phyloP scores from a whole-genome alignment of 169 alveolate genomes.

The Cryptosporidium sp. region DNA sequence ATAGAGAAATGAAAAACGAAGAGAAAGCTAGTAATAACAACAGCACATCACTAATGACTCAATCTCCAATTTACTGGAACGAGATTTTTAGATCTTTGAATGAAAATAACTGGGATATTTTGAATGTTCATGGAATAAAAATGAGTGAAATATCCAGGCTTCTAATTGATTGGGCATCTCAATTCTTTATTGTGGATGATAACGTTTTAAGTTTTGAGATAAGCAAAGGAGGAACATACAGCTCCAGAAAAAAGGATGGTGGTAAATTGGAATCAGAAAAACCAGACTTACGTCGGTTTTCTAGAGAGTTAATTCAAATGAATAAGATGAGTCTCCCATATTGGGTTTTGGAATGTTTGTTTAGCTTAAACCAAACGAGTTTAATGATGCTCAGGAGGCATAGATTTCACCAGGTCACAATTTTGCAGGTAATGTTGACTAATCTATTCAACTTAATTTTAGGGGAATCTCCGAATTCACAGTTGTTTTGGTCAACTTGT shows the following conservation, averaged over 20 bases:
- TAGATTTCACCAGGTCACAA: constrained; percentile 62
- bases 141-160: constrained; percentile 39
- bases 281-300: neutral
- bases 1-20: neutral
- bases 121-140: constrained; percentile 21
- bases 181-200: constrained; percentile 36
- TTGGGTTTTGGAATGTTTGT: constrained; percentile 63
- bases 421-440: constrained; percentile 48
- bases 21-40: neutral
- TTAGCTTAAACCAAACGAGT: constrained; percentile 41
- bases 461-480: constrained; percentile 73
- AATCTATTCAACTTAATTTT: constrained; percentile 54
- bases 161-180: constrained; percentile 49
- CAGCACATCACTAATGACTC: constrained; percentile 19
- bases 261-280: neutral
- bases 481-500: constrained; percentile 63
- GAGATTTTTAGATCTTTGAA: constrained; percentile 45
- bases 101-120: constrained; percentile 53
- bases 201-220: constrained; percentile 9
- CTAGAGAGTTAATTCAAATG: constrained; percentile 2
- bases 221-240: neutral
- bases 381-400: constrained; percentile 22
- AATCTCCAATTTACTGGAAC: constrained; percentile 69
- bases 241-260: neutral
- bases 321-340: constrained; percentile 41